Evolutionary conservation across 202 grass and related monocot genomes (phyloP), one percentile per base, ranked within the genome.

Genomic region (Schoenoplectus triqueter): DNA sequence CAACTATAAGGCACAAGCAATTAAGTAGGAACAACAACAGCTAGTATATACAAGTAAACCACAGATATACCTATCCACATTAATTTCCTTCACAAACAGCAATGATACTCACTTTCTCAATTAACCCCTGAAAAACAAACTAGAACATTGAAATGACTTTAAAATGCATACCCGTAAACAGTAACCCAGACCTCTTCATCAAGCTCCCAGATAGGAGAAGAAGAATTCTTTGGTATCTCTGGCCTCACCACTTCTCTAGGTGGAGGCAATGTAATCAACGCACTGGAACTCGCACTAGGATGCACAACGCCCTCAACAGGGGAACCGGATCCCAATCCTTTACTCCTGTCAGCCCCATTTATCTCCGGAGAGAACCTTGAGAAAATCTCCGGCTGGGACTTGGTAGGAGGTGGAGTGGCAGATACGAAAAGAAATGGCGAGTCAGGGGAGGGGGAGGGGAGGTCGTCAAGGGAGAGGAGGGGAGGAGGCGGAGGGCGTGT

Each of bases 111-210:
- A 42, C 10, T 70, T 7, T 50, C 45, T 51, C 21, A 10, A 73
- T 50, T 19, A 15, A 69, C 13, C 45, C 42, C 63, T 9, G 74
- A 42, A 40, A 85, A 11, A 21, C 21, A 70, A 54, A 66, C 11
- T 69, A 84, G 64, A 7, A 83, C 19, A 52, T 18, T 31, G 9
- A 4, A 31, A 15, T 2, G 80, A 83, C 19, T 47, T 18, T 31
- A 10, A 4, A 31, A 15, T 2, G 80, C 89, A 73, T 96, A 99
- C 93, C 93, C 96, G 44, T 92, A 99, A 75, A 99, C 89, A 21
- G 93, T 96, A 80, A 99, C 80, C 96, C 96, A 99, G 51, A 94
- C 93, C 81, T 92, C 96, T 49, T 99, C 96, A 62, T 99, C 92
- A 54, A 92, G 82, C 14, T 73, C 84, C n/a, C 80, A 86, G 59